Base-by-base conservation (phyloP, 331 rosid species). In the Ulmus americana region DNA sequence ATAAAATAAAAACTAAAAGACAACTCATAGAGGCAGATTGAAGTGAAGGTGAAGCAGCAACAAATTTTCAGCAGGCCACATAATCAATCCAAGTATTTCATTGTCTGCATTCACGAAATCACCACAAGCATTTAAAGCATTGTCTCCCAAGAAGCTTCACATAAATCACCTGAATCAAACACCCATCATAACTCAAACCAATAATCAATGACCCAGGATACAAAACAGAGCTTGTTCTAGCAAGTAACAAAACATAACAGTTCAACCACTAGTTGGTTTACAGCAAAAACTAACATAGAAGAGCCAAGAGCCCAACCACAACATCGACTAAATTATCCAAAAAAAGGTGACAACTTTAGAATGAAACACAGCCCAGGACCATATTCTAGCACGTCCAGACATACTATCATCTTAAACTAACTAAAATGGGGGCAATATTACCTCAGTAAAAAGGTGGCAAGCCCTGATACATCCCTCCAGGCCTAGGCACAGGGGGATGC, bases 121-220 rank as follows among this genome's bases (percentile, higher is more conserved):
- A 86, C 81, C 90, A 84, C 70, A 87, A 87, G 86, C 90, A 87
- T 78, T 75, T 80, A 84, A 87, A 76, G 90, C 88, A 87, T 73
- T 70, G 80, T 83, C 85, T 83, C 69, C 88, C 88, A 84, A 84
- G 88, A 80, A 87, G 90, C 95, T 75, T 88, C 84, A 80, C 90
- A 87, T 67, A 69, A 28, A 28, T 28, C 77, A 84, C 86, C 88
- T 84, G 95, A 82, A 84, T 68, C 86, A 82, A 86, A 84, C 66
- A 84, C 77, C 86, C 80, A 82, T 76, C 75, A 82, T 68, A 75
- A 74, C 88, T 78, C 56, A 75, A 75, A 69, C 74, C 65, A 73
- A 72, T 74, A 70, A 81, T 69, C 54, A 82, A 81, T 69, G 22
- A 70, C 45, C 71, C 58, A 66, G 45, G 38, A 35, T 42, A 63